These are phyloP conservation scores for Paraphaeosphaeria sporulosa DNA, from an alignment of 2,329 filamentous ascomycete species.

Conservation along the genomic window DNA sequence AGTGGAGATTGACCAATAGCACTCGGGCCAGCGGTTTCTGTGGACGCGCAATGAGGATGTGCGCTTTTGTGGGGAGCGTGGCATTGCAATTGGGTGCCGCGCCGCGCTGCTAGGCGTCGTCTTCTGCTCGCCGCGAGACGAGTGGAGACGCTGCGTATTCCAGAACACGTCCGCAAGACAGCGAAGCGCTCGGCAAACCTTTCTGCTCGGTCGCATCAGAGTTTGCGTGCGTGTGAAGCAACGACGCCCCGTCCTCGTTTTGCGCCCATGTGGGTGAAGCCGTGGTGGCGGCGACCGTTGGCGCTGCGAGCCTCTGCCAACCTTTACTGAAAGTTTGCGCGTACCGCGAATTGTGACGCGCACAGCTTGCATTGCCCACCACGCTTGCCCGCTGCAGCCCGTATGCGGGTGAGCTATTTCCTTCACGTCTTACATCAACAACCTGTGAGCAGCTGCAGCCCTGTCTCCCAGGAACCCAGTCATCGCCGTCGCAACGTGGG, in stretches of 20 bases:
- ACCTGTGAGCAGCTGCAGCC: slow-evolving; percentile 3
- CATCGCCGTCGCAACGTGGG: slow-evolving; percentile 11
- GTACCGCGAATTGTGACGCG: not conserved
- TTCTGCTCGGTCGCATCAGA: not conserved
- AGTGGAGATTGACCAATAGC: slow-evolving; percentile 6
- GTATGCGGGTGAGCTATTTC: slow-evolving; percentile 18
- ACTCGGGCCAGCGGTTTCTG: slow-evolving; percentile 17
- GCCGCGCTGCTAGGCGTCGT: too few relatives aligned
- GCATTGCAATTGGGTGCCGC: slow-evolving; percentile 22
- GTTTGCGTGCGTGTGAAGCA: not conserved
- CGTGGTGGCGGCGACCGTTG: too few relatives aligned
- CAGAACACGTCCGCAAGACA: slow-evolving; percentile 3
- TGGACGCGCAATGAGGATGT: slow-evolving; percentile 43
- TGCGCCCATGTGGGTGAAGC: not conserved
- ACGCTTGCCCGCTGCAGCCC: not conserved
- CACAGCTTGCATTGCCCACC: not conserved
- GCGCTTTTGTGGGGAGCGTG: slow-evolving; percentile 28
- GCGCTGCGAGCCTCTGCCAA: not conserved
- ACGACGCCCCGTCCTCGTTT: not conserved
- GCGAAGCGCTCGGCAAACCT: slow-evolving; percentile 9
- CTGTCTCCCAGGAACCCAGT: slow-evolving; percentile 2
- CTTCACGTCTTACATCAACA: slow-evolving; percentile 1
- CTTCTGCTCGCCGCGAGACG: slow-evolving; percentile 13
- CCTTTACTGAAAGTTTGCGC: not conserved
- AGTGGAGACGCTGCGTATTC: slow-evolving; percentile 13